Percentiles rank a stretch among this genome's conserved stretches.
These are phyloP conservation scores for Xylaria grammica DNA, from an alignment of 495 filamentous ascomycete genomes.

Conservation along the genomic window DNA sequence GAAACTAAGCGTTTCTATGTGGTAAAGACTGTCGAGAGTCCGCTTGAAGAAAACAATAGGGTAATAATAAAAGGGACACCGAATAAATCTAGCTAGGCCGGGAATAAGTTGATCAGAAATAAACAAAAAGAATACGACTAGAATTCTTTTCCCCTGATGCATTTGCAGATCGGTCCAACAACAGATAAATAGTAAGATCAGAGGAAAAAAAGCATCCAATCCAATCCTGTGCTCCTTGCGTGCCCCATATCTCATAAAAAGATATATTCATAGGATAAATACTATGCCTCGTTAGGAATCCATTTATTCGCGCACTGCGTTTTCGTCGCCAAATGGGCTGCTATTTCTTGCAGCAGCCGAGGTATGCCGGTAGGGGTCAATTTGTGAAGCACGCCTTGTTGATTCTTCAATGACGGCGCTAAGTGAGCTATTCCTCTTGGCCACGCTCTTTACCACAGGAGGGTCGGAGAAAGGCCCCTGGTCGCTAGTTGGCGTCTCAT, in stretches of 20 bases:
- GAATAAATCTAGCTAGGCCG: slow-evolving; percentile 13
- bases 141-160: not conserved
- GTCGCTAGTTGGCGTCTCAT: slow-evolving; percentile 53
- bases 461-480: slow-evolving; percentile 68
- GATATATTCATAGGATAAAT: slow-evolving; percentile 27
- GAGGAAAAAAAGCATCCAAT: slow-evolving; percentile 14
- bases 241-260: slow-evolving; percentile 39
- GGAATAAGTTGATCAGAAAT: slow-evolving; percentile 12
- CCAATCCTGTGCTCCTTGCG: slow-evolving; percentile 22
- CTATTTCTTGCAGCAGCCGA: slow-evolving; percentile 42
- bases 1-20: not conserved
- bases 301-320: slow-evolving; percentile 51
- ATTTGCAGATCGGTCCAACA: slow-evolving; percentile 7
- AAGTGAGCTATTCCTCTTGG: slow-evolving; percentile 50
- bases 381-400: slow-evolving; percentile 46
- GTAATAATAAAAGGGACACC: slow-evolving; percentile 13
- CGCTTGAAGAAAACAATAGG: slow-evolving; percentile 4
- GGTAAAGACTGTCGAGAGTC: not conserved
- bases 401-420: slow-evolving; percentile 61
- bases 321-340: slow-evolving; percentile 63
- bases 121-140: not conserved
- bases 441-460: slow-evolving; percentile 29
- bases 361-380: slow-evolving; percentile 23
- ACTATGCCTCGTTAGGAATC: not conserved
- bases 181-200: slow-evolving; percentile 19